Conservation (phyloP, 2,329 filamentous ascomycete genomes). For the Neonectria magnoliae region DNA sequence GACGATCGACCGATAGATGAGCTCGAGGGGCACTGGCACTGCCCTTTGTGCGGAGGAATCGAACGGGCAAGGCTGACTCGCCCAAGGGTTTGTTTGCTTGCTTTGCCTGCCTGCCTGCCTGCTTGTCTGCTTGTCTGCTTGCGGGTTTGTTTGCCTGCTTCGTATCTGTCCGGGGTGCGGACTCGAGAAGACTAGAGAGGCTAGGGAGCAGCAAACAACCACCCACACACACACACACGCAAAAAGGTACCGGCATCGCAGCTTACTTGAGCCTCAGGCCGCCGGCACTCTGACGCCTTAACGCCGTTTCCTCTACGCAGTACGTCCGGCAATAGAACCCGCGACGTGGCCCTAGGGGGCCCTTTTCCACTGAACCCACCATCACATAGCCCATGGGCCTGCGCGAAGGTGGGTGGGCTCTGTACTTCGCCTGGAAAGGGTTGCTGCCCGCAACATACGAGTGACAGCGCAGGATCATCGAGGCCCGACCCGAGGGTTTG, state of each 20-base stretch:
- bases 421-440: conserved; percentile 21
- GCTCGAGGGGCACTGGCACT: conserved; percentile 23
- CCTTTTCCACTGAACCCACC: conserved; percentile 18
- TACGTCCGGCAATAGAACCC: background rate
- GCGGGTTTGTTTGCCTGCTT: background rate
- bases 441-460: conserved; percentile 39
- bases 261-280: conserved; percentile 20
- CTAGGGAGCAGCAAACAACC: conserved; percentile 20
- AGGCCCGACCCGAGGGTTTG: conserved; percentile 43
- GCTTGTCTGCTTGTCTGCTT: no score
- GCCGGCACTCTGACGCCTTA: conserved; percentile 32
- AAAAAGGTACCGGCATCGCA: conserved; percentile 17
- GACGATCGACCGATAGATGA: conserved; percentile 41
- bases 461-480: conserved; percentile 28
- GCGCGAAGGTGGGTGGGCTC: conserved; percentile 20
- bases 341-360: conserved; percentile 14
- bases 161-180: background rate
- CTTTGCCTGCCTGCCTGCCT: background rate
- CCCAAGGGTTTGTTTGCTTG: background rate
- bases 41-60: conserved; percentile 23
- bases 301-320: conserved; percentile 23
- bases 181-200: no score
- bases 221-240: background rate
- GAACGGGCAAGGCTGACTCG: conserved; percentile 21
- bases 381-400: conserved; percentile 13